Evolutionary conservation across 768 basidiomycete genomes (phyloP), one percentile per base, ranked within the genome.

Genomic region (Dendrothele bispora): DNA sequence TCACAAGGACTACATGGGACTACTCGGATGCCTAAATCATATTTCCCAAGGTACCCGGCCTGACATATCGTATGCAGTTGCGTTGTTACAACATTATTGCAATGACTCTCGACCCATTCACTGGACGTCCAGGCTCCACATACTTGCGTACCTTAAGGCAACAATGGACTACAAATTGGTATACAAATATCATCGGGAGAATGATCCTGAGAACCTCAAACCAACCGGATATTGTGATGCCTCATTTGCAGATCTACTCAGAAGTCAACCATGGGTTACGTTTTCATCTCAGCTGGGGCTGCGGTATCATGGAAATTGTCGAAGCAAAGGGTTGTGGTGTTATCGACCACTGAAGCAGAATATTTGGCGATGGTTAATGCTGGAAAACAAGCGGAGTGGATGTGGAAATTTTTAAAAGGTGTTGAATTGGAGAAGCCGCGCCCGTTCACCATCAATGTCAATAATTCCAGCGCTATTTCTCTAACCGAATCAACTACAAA

Each of bases 331-430:
- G 30, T 32, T 2, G 61, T 73, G 8, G 56, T 71, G 0, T 43
- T 60, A 2, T 73, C 69, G 2, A 72, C 65, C 0, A 59, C 55
- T 1, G 68, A 72, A 48, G 66, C 68, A 3, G 70, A 75, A 44
- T 71, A 70, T 47, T 62, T 72, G 18, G 59, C 65, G 8, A 45
- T 59, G 1, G 45, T 47, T 0, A 42, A 57, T 7, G 65, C 63
- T 8, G 51, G 50, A 6, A 49, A 63, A 36, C 50, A 65, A 34
- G 45, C 52, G 1, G 20, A 59, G 12, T 71, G 65, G 68, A 55
- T 69, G 46, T 32, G 49, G 15, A 49, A 53, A 7, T 48, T 65
- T 14, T n/a, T 70, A 2, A 5, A 42, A 0, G 64, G 68, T 38
- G 28, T 61, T 10, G 61, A 59, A 2, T 40, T 52, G 8, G 24